Conservation (phyloP, 352 stramenopile species). For the Phytopythium chamaehyphon region DNA sequence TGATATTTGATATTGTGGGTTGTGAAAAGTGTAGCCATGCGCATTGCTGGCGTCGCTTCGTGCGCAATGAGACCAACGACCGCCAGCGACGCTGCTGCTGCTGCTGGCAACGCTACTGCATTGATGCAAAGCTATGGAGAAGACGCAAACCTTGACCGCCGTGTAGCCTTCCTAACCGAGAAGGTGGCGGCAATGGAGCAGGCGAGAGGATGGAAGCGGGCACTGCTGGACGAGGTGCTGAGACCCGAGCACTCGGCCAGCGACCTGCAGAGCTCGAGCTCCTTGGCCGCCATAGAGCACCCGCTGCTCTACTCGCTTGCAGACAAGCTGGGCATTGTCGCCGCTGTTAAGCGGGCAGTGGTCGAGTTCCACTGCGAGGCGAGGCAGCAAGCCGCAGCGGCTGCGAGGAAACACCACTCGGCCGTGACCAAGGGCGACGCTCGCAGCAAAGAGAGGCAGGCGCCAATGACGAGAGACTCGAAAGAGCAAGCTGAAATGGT, state of each 20-base stretch:
- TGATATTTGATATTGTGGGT: too few species aligned
- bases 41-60: neutral
- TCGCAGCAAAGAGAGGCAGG: neutral
- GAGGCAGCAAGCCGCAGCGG: conserved; percentile 12
- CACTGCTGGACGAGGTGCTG: conserved; percentile 39
- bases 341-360: conserved; percentile 45
- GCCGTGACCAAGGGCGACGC: too few species aligned
- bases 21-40: too few species aligned
- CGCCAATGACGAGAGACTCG: neutral
- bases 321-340: conserved; percentile 54
- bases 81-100: neutral
- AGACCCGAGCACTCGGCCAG: conserved; percentile 41
- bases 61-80: neutral
- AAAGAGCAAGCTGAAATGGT: conserved; percentile 13
- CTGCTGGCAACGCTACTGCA: neutral
- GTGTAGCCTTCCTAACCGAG: conserved; percentile 40
- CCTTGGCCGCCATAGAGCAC: conserved; percentile 14
- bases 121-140: conserved; percentile 6
- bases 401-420: conserved; percentile 14
- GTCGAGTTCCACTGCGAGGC: conserved; percentile 58
- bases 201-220: conserved; percentile 51
- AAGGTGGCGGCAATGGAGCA: conserved; percentile 33
- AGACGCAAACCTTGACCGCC: conserved; percentile 38
- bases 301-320: conserved; percentile 39
- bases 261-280: conserved; percentile 25